Conservation (phyloP, 1,139 yeast species). For the Saccharomyces hybrid region DNA sequence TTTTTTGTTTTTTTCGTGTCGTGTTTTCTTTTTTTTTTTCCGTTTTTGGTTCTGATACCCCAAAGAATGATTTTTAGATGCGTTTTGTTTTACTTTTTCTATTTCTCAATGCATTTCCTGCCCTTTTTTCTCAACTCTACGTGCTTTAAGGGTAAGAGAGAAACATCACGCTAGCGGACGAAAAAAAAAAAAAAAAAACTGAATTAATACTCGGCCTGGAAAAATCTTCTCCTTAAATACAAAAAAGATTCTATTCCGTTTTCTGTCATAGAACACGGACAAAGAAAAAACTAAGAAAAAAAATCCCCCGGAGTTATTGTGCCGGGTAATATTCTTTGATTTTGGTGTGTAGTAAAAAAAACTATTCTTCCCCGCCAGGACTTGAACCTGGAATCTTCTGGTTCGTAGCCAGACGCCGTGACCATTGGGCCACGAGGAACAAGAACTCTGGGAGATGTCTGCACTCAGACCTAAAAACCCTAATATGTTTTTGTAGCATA, state of each 20-base stretch:
- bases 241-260: background rate
- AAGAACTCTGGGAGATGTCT: slow-evolving; percentile 7
- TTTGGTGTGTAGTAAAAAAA: background rate
- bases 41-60: background rate
- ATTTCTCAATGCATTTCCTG: background rate
- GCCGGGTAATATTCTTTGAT: background rate
- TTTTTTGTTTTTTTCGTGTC: background rate
- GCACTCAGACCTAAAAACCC: too few species aligned
- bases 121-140: background rate
- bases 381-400: slow-evolving; percentile 94
- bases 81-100: background rate
- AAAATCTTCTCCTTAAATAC: background rate
- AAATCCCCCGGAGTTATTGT: background rate
- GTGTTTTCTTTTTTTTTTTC: background rate
- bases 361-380: slow-evolving; percentile 82
- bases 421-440: slow-evolving; percentile 90
- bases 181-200: background rate
- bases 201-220: background rate
- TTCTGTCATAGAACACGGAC: background rate
- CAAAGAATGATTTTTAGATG: background rate
- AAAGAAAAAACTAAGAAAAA: background rate
- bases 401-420: slow-evolving; percentile 93
- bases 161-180: background rate
- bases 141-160: background rate
- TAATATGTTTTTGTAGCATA: background rate